These are phyloP conservation scores for Micromonas pusilla DNA, from an alignment of 139 green algal species.

Conservation along the genomic window DNA sequence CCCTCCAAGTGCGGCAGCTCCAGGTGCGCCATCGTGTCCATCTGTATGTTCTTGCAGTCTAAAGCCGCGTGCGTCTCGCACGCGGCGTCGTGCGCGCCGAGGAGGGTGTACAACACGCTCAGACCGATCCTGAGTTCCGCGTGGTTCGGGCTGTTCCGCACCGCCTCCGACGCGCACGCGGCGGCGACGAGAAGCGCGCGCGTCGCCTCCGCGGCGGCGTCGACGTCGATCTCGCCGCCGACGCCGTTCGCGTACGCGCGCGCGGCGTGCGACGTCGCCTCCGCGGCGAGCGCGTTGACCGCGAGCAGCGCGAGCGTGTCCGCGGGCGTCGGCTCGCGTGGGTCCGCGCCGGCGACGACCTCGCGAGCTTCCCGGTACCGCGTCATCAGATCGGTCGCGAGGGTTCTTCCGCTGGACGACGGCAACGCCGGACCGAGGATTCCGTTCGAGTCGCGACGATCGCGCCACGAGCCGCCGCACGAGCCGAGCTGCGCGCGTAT, in stretches of 20 bases:
- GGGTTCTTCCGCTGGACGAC: too few relatives aligned
- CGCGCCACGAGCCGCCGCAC: not conserved
- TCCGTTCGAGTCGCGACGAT: not conserved
- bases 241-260: too few relatives aligned
- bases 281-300: not conserved
- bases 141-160: not conserved
- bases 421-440: not conserved
- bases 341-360: not conserved
- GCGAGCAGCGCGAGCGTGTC: not conserved
- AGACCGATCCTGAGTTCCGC: not conserved
- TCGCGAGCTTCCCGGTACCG: not conserved
- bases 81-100: not conserved
- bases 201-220: not conserved
- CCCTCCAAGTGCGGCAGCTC: not conserved
- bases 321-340: not conserved
- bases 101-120: not conserved
- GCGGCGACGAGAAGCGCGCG: not conserved
- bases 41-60: conserved; percentile 26
- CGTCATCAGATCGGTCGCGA: not conserved
- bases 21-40: conserved; percentile 11
- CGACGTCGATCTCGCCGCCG: too few relatives aligned
- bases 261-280: not conserved
- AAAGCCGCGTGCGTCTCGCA: not conserved
- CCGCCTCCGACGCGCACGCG: not conserved
- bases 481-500: not conserved